Conservation (phyloP, 1,139 yeast species). For the Candida tetrigidarum region DNA sequence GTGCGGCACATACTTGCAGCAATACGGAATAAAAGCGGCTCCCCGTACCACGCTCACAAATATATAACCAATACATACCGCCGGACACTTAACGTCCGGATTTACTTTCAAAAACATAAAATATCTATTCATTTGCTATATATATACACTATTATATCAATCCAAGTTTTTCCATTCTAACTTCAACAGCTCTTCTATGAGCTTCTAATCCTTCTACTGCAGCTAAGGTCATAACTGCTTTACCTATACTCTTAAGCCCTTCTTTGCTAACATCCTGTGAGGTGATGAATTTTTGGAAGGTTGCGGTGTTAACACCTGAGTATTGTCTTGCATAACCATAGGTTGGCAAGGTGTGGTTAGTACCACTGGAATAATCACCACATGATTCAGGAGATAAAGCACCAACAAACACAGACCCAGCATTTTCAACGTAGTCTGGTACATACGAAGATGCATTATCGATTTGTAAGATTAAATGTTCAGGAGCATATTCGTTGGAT, state of each 20-base stretch:
- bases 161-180: conserved; percentile 85
- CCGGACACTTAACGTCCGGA: too few relatives aligned
- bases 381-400: conserved; percentile 96
- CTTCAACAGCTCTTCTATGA: conserved; percentile 94
- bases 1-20: too few relatives aligned
- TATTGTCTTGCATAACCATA: conserved; percentile 98
- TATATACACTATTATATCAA: conserved; percentile 19
- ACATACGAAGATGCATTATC: conserved; percentile 76
- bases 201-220: conserved; percentile 96
- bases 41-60: too few relatives aligned
- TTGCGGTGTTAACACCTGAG: conserved; percentile 95
- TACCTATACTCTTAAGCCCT: conserved; percentile 87
- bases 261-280: conserved; percentile 86
- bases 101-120: too few relatives aligned
- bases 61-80: too few relatives aligned
- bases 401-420: conserved; percentile 97
- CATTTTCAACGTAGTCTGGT: conserved; percentile 75
- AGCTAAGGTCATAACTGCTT: conserved; percentile 97
- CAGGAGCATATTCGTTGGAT: conserved; percentile 95
- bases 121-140: too few relatives aligned
- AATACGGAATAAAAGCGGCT: too few relatives aligned
- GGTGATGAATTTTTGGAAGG: conserved; percentile 94
- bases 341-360: conserved; percentile 97
- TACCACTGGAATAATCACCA: conserved; percentile 98
- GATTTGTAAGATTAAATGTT: conserved; percentile 91